Percentiles rank a stretch among this genome's conserved stretches.
Conservation (phyloP, 2,329 filamentous ascomycete species). For the Paraphaeosphaeria sporulosa region DNA sequence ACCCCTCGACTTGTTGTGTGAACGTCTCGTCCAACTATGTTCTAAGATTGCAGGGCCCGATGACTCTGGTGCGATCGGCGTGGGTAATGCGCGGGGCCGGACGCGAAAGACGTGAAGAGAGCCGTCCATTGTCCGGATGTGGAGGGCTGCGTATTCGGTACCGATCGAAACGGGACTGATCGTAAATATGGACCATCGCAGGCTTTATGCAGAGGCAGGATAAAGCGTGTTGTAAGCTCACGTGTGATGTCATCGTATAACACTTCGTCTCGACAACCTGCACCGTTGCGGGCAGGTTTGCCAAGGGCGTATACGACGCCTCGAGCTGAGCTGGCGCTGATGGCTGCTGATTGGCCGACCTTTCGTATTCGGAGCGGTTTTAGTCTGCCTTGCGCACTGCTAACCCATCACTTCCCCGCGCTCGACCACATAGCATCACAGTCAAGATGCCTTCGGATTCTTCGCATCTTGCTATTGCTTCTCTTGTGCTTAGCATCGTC, state of each 20-base stretch:
- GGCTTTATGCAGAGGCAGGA: no score
- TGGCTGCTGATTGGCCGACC: not conserved
- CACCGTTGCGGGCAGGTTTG: constrained; percentile 5
- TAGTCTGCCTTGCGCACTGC: not conserved
- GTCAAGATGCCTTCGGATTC: not conserved
- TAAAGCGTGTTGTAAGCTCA: not conserved
- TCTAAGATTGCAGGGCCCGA: not conserved
- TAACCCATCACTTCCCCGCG: not conserved
- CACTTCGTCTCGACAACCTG: not conserved
- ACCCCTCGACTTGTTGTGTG: constrained; percentile 22
- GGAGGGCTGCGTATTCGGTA: constrained; percentile 18
- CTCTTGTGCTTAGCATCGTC: not conserved
- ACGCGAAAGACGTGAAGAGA: constrained; percentile 13
- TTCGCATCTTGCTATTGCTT: not conserved
- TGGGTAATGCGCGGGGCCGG: not conserved
- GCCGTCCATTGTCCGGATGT: constrained; percentile 6
- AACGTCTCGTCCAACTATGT: constrained; percentile 5
- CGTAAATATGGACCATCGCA: no score
- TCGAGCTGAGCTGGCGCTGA: no score
- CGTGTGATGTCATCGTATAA: not conserved
- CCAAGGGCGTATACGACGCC: constrained; percentile 18
- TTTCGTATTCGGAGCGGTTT: not conserved
- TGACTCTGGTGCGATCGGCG: not conserved
- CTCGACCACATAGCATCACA: not conserved
- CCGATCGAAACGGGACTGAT: not conserved